Conservation (phyloP, 2,329 filamentous ascomycete genomes). For the Daldinia eschscholtzii region DNA sequence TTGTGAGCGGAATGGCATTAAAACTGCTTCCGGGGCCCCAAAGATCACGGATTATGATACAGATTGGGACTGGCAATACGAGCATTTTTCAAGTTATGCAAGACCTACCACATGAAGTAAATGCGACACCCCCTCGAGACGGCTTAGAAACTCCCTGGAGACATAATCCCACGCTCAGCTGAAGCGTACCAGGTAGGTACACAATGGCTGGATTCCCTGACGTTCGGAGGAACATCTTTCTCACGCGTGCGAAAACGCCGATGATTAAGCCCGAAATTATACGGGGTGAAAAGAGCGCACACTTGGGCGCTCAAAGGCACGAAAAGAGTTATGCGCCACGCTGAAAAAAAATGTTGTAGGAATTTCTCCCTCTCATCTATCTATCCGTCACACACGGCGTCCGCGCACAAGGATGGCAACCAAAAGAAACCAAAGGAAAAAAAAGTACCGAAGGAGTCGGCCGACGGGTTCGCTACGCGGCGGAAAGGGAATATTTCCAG, state of each 20-base stretch:
- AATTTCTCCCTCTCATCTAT: background rate
- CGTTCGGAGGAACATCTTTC: background rate
- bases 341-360: background rate
- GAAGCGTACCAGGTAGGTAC: background rate
- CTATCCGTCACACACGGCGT: background rate
- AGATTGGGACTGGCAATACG: background rate
- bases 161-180: background rate
- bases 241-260: constrained; percentile 3
- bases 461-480: background rate
- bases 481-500: background rate
- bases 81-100: background rate
- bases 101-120: constrained; percentile 23
- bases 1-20: background rate
- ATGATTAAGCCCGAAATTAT: constrained; percentile 6
- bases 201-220: background rate
- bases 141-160: background rate
- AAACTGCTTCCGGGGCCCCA: background rate
- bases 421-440: background rate
- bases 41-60: background rate
- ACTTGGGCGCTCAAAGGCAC: background rate
- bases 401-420: background rate
- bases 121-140: constrained; percentile 12
- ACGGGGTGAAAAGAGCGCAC: background rate
- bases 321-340: background rate
- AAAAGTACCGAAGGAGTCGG: constrained; percentile 3